Evolutionary conservation across 768 basidiomycete genomes (phyloP), one percentile per base, ranked within the genome.

Genomic region (Mycena belliarum): DNA sequence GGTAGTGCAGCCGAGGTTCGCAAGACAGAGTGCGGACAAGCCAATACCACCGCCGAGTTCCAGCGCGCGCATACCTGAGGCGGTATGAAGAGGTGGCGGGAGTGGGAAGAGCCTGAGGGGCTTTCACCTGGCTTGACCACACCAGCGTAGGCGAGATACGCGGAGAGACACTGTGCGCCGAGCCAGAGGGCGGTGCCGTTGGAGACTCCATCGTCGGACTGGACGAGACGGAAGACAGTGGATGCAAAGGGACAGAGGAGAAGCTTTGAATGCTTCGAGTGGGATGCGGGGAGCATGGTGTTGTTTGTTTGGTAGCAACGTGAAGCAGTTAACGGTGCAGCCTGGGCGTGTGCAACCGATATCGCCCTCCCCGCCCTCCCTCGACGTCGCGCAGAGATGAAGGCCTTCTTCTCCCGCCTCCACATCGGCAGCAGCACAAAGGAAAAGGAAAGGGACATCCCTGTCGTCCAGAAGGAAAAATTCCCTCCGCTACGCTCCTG

Each of bases 101-200:
- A 10, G n/a, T 40, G 16, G n/a, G 38, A 40, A 40, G 38, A 35
- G n/a, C n/a, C n/a, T n/a, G n/a, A n/a, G 6, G n/a, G 38, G n/a
- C 15, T 20, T 40, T 40, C n/a, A 40, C 38, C 38, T 45, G 33
- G 50, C 32, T 57, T 63, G 37, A 53, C 43, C 35, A 55, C 45
- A 21, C 41, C 51, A 21, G 74, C 60, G 45, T 77, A 70, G 20
- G 78, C 72, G 29, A 92, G 76, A 67, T 85, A 91, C 42, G 77
- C 66, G 18, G 88, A 79, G 37, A 94, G 79, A 67, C 88, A 81
- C 70, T 95, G 92, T 0, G 85, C 89, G 40, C 84, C 85, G 50
- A 93, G 84, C 93, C 93, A 94, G 49, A 94, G 83, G 2, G 89
- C 83, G 3, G 91, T 93, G 18, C 93, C 93, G 57, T 89, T 93